These are phyloP conservation scores for Ceratopteris richardii DNA, from an alignment of 75 land plant species.

Conservation along the genomic window DNA sequence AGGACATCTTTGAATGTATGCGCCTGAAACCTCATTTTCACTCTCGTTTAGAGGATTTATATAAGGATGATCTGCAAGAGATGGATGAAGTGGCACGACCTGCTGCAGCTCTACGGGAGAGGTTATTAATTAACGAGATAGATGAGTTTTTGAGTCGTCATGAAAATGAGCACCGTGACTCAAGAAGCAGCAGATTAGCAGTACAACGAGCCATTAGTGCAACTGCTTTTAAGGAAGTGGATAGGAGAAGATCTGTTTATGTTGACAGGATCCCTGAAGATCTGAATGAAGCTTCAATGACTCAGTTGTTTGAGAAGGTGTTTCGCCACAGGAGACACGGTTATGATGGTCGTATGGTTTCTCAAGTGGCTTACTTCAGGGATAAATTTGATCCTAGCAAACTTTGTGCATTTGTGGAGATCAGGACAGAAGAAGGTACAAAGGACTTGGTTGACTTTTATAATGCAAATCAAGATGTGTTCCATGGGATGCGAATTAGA, in stretches of 20 bases:
- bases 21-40: constrained; percentile 29
- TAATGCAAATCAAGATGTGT: constrained; percentile 11
- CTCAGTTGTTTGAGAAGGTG: constrained; percentile 13
- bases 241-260: constrained; percentile 23
- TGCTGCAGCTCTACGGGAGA: constrained; percentile 1
- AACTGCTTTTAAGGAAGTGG: constrained; percentile 18
- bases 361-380: constrained; percentile 19
- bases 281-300: constrained; percentile 10
- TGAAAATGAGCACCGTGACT: not conserved
- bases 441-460: constrained; percentile 19
- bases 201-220: constrained; percentile 12
- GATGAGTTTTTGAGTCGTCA: not conserved
- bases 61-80: constrained; percentile 15
- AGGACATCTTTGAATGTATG: constrained; percentile 27
- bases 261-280: constrained; percentile 19
- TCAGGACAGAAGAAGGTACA: constrained; percentile 12
- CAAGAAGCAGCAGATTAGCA: not conserved
- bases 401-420: constrained; percentile 24
- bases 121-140: not conserved
- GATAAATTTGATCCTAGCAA: constrained; percentile 16
- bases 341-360: constrained; percentile 4
- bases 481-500: constrained; percentile 16
- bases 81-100: not conserved
- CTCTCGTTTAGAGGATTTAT: constrained; percentile 25
- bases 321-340: constrained; percentile 5